These are phyloP conservation scores for Cyclanthera cordifolia DNA, from an alignment of 306 rosid genomes.

Conservation along the genomic window DNA sequence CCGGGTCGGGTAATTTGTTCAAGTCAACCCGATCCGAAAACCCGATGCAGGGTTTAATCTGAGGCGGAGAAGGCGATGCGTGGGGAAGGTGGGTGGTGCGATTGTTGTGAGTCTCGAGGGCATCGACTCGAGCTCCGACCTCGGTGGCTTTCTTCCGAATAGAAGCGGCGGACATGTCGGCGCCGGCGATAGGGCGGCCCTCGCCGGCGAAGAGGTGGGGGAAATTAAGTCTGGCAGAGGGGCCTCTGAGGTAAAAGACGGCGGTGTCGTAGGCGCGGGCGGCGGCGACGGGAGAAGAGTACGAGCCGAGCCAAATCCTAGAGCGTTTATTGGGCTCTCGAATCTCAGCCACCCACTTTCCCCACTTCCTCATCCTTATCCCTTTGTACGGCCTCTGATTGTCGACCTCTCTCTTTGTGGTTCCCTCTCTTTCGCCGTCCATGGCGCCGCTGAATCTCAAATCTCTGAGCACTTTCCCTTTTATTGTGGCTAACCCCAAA, in stretches of 20 bases:
- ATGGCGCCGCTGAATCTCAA: neutral
- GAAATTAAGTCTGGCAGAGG: slow-evolving; percentile 80
- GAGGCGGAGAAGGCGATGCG: slow-evolving; percentile 14
- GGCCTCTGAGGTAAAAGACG: slow-evolving; percentile 74
- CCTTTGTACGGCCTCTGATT: slow-evolving; percentile 83
- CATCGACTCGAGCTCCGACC: slow-evolving; percentile 89
- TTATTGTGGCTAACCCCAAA: slow-evolving; percentile 1
- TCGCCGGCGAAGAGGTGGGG: slow-evolving; percentile 49
- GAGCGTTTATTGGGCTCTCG: slow-evolving; percentile 95
- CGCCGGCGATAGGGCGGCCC: slow-evolving; percentile 12
- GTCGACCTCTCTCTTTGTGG: slow-evolving; percentile 31
- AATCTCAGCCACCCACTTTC: slow-evolving; percentile 99
- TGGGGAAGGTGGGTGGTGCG: slow-evolving; percentile 12
- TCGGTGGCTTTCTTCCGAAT: slow-evolving; percentile 84
- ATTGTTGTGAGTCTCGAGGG: slow-evolving; percentile 57
- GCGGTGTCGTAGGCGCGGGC: slow-evolving; percentile 98
- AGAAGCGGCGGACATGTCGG: slow-evolving; percentile 73
- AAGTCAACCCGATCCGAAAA: slow-evolving; percentile 57
- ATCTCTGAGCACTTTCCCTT: slow-evolving; percentile 8
- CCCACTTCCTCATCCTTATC: slow-evolving; percentile 99
- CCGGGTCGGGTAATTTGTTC: slow-evolving; percentile 85
- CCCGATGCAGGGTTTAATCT: slow-evolving; percentile 24
- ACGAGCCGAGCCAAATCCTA: slow-evolving; percentile 93
- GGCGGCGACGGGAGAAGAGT: slow-evolving; percentile 87
- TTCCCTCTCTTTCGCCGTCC: slow-evolving; percentile 25